Base-by-base conservation (phyloP, 1,139 yeast species). In the Sugiyamaella grinbergsii region DNA sequence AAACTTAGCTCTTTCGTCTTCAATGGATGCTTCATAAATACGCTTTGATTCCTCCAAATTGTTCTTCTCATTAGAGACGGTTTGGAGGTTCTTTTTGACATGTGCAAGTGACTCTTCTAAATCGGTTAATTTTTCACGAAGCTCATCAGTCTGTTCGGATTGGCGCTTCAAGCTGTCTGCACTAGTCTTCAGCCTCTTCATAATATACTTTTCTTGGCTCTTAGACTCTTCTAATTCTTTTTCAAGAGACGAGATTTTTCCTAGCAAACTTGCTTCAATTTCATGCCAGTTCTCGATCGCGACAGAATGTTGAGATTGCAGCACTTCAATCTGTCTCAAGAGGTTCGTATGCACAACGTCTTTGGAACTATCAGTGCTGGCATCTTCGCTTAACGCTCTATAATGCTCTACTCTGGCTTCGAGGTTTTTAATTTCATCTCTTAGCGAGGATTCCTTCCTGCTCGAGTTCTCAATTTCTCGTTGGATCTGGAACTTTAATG, bases 201-300 rank as follows among this genome's bases (percentile, higher is more conserved):
- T 51, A n/a, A 61, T 42, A n/a, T 58, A 54, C 2, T 51, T 39
- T 41, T 65, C 68, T 11, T 63, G 58, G 5, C 56, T 42, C 32
- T 57, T 55, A 7, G 53, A 40, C 18, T 58, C 57, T 6, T 77
- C 80, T 1, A 73, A 55, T 2, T 72, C 65, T 15, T 64, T 55
- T 33, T 79, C 75, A 37, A 83, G 67, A 32, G 68, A 67, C 20
- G 77, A 73, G 6, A 82, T 71, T 52, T 79, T 78, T 13, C 67
- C 62, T 44, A 76, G 70, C 50, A 84, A 66, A 31, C 76, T 74
- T 24, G 79, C 69, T 61, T 85, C 91, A 33, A 82, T 77, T 11
- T 76, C 71, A 47, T 79, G 77, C 89, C 90, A 85, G 61, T 80
- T 82, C 50, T 79, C 82, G 48, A 79, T 79, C 0, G 90, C 85